Evolutionary conservation across 495 filamentous ascomycete genomes (phyloP).

Genomic region (Penicillium alfredii): DNA sequence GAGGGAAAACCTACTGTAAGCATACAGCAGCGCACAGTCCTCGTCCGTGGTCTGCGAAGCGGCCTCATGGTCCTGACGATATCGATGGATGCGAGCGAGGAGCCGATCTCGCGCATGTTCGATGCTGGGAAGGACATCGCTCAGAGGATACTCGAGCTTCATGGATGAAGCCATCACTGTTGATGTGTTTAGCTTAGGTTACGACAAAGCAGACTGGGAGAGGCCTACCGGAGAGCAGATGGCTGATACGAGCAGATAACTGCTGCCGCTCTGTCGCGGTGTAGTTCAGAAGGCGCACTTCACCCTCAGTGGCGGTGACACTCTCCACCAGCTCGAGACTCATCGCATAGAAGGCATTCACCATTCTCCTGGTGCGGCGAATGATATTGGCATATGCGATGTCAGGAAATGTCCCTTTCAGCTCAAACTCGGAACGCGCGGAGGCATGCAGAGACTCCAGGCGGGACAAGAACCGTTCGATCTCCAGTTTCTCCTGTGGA

Average conservation of each 20-base stretch:
- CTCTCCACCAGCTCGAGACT: slow-evolving; percentile 85
- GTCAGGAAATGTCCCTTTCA: slow-evolving; percentile 77
- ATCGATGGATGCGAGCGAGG: slow-evolving; percentile 84
- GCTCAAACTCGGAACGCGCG: slow-evolving; percentile 74
- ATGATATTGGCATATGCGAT: slow-evolving; percentile 64
- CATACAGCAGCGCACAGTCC: slow-evolving; percentile 66
- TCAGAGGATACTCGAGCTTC: slow-evolving; percentile 89
- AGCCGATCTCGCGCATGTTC: slow-evolving; percentile 73
- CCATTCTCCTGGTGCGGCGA: slow-evolving; percentile 69
- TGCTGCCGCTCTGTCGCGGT: slow-evolving; percentile 74
- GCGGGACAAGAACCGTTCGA: slow-evolving; percentile 54
- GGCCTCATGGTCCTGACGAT: slow-evolving; percentile 61
- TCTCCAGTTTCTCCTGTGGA: slow-evolving; percentile 68
- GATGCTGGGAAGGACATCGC: slow-evolving; percentile 77
- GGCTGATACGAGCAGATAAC: slow-evolving; percentile 79
- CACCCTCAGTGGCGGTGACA: slow-evolving; percentile 67
- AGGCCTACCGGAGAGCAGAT: slow-evolving; percentile 72
- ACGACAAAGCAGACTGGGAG: no score
- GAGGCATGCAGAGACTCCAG: slow-evolving; percentile 69
- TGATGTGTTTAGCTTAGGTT: no score
- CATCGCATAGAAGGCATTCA: slow-evolving; percentile 93
- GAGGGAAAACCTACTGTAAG: slow-evolving; percentile 53
- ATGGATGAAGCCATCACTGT: slow-evolving; percentile 89
- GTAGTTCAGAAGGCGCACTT: slow-evolving; percentile 68
- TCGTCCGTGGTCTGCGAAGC: slow-evolving; percentile 52